phyloP scores from a whole-genome alignment of 2,329 filamentous ascomycete genomes.

The Cadophora gregata region DNA sequence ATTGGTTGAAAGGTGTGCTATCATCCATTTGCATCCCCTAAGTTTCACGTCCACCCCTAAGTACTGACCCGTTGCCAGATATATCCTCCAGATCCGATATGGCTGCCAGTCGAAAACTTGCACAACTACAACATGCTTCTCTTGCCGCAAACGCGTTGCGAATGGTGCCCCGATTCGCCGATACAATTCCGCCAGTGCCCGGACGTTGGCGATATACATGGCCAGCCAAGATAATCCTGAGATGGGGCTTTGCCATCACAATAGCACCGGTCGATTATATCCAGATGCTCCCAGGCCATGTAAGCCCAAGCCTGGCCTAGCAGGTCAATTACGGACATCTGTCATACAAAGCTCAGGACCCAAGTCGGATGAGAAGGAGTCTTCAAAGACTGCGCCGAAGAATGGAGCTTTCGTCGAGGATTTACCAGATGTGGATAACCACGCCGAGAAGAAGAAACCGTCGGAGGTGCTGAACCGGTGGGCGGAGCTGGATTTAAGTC shows the following conservation, averaged over 20 bases:
- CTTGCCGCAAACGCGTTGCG: conserved; percentile 71
- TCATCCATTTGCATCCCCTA: conserved; percentile 23
- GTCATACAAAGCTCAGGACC: background rate
- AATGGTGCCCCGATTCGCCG: conserved; percentile 73
- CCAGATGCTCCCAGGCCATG: conserved; percentile 15
- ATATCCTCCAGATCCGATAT: conserved; percentile 79
- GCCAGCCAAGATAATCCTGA: conserved; percentile 82
- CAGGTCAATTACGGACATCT: conserved; percentile 1
- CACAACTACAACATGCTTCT: conserved; percentile 79
- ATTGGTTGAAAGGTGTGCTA: conserved; percentile 69
- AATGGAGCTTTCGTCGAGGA: conserved; percentile 15
- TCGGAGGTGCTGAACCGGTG: conserved; percentile 12
- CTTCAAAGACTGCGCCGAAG: conserved; percentile 1
- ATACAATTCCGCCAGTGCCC: conserved; percentile 82
- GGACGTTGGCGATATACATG: conserved; percentile 79
- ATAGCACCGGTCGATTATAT: conserved; percentile 26
- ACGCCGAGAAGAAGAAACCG: conserved; percentile 13
- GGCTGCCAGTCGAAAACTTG: conserved; percentile 76
- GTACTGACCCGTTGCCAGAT: conserved; percentile 56
- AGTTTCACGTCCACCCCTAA: conserved; percentile 24
- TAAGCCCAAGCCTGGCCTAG: conserved; percentile 14
- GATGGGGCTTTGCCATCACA: conserved; percentile 65
- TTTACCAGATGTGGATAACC: background rate
- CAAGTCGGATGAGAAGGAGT: background rate
- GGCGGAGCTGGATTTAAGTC: conserved; percentile 15